Conservation (phyloP, 257 asterid genomes). For the Striga asiatica region DNA sequence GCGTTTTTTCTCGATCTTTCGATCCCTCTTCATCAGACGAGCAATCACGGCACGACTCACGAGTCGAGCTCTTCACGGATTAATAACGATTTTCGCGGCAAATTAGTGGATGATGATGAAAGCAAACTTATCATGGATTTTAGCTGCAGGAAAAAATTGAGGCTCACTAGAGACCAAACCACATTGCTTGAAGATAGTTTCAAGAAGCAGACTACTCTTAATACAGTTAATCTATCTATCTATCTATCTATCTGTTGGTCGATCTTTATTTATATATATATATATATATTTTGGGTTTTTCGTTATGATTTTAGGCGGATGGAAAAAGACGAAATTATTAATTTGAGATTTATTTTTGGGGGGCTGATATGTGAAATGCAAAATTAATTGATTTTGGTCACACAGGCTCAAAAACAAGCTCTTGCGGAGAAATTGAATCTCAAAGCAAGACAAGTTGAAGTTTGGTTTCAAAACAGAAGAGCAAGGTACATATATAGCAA, state of each 20-base stretch:
- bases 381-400: not conserved
- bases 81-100: slow-evolving; percentile 1
- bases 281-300: not conserved
- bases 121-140: slow-evolving; percentile 5
- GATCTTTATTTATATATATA: not conserved
- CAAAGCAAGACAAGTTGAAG: slow-evolving; percentile 52
- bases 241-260: not conserved
- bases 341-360: too few relatives aligned
- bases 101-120: slow-evolving; percentile 5
- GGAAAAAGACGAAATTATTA: too few relatives aligned
- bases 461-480: slow-evolving; percentile 62
- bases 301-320: not conserved
- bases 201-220: slow-evolving; percentile 32
- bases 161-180: slow-evolving; percentile 41
- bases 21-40: slow-evolving; percentile 13
- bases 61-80: slow-evolving; percentile 12
- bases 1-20: slow-evolving; percentile 25
- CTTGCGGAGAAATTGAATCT: slow-evolving; percentile 40
- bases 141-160: slow-evolving; percentile 33
- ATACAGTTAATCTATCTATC: slow-evolving; percentile 21
- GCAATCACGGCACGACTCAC: not conserved
- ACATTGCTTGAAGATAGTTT: slow-evolving; percentile 42
- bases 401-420: slow-evolving; percentile 38
- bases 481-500: slow-evolving; percentile 32
- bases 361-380: too few relatives aligned